Evolutionary conservation across 116 monocot species (phyloP), one percentile per base, ranked within the genome.

Genomic region (Cymodocea nodosa): DNA sequence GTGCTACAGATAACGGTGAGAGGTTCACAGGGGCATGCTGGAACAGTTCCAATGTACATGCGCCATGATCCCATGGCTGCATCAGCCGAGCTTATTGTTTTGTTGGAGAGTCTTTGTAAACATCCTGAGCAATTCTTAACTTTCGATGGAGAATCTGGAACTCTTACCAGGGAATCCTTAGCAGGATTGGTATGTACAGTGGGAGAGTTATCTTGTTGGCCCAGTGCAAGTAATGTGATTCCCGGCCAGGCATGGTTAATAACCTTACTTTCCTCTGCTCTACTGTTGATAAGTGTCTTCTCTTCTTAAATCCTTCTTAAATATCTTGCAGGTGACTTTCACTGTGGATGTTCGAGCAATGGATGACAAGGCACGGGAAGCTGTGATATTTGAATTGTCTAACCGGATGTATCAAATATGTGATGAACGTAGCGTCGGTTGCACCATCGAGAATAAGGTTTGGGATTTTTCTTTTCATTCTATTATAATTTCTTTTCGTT

Each of bases 151-250:
- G 75, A 87, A 52, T 81, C 77, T 64, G 72, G 75, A 57, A 64
- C 65, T 35, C 71, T 69, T 66, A 65, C 73, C 24, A 71, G 68
- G 61, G 87, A 90, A 74, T 87, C 90, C 59, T 53, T 90, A 66
- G 77, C 77, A 54, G 87, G 90, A 50, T 75, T 95, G 62, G 87
- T 95, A 24, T 95, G 95, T 72, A 95, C 90, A 16, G 95, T 95
- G 20, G 95, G 95, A 36, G 85, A 90, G 68, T 73, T 95, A 50
- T 81, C 83, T 59, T 61, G 60, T 53, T 95, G 90, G 95, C 95
- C 95, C 23, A 79, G 95, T 65, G 95, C 95, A 72, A 95, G 90
- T 74, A 95, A 95, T 69, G 95, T 95, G 61, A 95, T 95, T 52
- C 95, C 90, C 55, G 90, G 95, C 50, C 83, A 95, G 90, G 90